phyloP scores from a whole-genome alignment of 345 rosid genomes.

The Bruguiera parviflora region DNA sequence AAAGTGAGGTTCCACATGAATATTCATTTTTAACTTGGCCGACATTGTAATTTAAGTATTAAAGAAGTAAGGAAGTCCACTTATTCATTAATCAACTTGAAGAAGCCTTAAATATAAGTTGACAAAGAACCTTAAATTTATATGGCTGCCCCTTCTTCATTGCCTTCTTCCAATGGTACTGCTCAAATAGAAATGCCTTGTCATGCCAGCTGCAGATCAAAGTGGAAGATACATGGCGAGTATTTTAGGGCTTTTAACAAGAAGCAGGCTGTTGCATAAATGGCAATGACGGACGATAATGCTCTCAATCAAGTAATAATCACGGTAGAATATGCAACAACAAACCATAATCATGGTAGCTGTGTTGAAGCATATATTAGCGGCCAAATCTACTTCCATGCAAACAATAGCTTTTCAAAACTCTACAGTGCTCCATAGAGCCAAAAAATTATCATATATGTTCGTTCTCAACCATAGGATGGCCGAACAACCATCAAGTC shows the following conservation, averaged over 20 bases:
- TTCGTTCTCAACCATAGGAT: no score
- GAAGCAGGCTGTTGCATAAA: no score
- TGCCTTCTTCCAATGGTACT: conserved; percentile 81
- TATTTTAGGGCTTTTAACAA: no score
- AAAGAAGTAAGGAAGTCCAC: background rate
- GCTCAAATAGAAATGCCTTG: conserved; percentile 81
- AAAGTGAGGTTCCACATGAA: conserved; percentile 6
- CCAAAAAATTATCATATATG: no score
- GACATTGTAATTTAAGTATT: background rate
- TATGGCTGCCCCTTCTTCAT: conserved; percentile 68
- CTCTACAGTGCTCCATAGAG: no score
- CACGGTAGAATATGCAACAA: background rate
- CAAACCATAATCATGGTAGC: background rate
- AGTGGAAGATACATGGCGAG: conserved; percentile 5
- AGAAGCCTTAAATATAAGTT: background rate
- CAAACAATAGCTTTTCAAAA: no score
- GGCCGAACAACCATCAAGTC: no score
- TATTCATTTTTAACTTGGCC: background rate
- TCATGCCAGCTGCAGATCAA: conserved; percentile 79
- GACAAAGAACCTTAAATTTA: conserved; percentile 57
- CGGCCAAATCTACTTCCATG: no score
- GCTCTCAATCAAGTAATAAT: background rate
- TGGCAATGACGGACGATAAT: background rate
- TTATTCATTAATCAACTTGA: background rate
- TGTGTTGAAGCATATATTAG: background rate